Base-by-base conservation (phyloP, 202 grass and related monocot species). In the Musa balbisiana region DNA sequence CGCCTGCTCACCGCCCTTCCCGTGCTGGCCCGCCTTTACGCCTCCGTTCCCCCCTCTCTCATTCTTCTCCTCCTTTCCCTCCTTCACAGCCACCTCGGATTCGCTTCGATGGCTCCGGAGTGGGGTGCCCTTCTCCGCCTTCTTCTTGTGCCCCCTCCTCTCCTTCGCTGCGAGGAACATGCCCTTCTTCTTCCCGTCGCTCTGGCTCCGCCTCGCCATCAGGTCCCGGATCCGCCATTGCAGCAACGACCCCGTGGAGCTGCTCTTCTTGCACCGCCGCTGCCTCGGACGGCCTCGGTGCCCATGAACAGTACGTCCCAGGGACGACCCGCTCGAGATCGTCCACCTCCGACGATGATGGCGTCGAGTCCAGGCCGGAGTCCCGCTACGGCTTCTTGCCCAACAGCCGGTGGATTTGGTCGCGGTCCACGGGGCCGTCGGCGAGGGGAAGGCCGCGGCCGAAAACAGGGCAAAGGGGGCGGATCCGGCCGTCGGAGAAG, bases 131-230 rank as follows among this genome's bases (percentile, higher is more conserved):
- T 43, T 43, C 33, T 43, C 33, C 33, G 33, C 33, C 33, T 43
- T 43, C 33, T 43, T 43, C 33, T 43, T 43, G 33, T 43, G 33
- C 0, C 5, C 33, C 4, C 33, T 43, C 0, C 33, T 43, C 33
- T 43, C 33, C 26, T 62, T 1, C 8, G n/a, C 15, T 10, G 82
- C 10, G 33, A 93, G 56, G 91, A 88, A 93, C 17, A 73, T 58
- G 75, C 88, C 90, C 64, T 90, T 93, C 69, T 93, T 87, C 72
- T 86, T 93, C 29, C 91, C 91, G 69, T 93, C 87, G 76, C 83
- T 88, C 19, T 75, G 83, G 0, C 85, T 88, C 1, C 88, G 72
- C 3, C 71, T 24, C 29, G 49, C 16, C 1, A 93, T 12, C 59
- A 94, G 72, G 75, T 86, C 83, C 8, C 82, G 85, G 27, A 86